Evolutionary conservation across 2,329 filamentous ascomycete genomes (phyloP).

Genomic region (Aureobasidium sp.): DNA sequence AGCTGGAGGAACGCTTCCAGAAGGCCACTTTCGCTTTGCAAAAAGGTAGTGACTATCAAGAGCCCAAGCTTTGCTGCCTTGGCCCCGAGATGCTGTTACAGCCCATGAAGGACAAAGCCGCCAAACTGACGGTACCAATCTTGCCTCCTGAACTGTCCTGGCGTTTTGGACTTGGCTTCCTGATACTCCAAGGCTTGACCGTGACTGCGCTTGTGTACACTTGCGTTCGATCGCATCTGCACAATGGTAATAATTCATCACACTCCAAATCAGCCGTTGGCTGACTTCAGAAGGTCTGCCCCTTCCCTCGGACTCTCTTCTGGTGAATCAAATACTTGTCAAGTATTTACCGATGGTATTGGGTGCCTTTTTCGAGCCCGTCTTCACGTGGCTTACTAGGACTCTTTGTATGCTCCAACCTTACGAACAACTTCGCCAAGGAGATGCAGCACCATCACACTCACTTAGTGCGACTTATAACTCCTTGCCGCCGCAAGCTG

Average conservation of each 20-base stretch:
- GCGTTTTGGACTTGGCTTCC: neutral
- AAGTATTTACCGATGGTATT: slow-evolving; percentile 48
- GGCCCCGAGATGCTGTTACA: neutral
- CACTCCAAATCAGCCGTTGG: neutral
- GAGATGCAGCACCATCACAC: slow-evolving; percentile 26
- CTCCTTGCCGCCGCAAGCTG: slow-evolving; percentile 47
- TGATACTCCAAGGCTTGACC: neutral
- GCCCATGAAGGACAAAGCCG: neutral
- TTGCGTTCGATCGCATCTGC: neutral
- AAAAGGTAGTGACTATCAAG: neutral
- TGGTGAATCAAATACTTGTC: slow-evolving; percentile 34
- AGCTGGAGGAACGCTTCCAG: neutral
- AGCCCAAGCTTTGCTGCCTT: neutral
- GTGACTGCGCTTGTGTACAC: neutral
- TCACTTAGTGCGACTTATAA: slow-evolving; percentile 42
- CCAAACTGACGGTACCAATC: neutral
- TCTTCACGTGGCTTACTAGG: slow-evolving; percentile 48
- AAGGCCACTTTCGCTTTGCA: neutral
- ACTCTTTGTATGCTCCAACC: slow-evolving; percentile 47
- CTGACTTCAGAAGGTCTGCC: slow-evolving; percentile 25
- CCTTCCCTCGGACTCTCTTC: slow-evolving; percentile 26
- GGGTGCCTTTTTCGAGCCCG: slow-evolving; percentile 48
- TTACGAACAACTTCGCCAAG: slow-evolving; percentile 40
- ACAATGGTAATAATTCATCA: neutral
- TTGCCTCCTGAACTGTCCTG: neutral